Evolutionary conservation across 2,329 filamentous ascomycete genomes (phyloP), one percentile per base, ranked within the genome.

Genomic region (Monosporascus cannonballus): DNA sequence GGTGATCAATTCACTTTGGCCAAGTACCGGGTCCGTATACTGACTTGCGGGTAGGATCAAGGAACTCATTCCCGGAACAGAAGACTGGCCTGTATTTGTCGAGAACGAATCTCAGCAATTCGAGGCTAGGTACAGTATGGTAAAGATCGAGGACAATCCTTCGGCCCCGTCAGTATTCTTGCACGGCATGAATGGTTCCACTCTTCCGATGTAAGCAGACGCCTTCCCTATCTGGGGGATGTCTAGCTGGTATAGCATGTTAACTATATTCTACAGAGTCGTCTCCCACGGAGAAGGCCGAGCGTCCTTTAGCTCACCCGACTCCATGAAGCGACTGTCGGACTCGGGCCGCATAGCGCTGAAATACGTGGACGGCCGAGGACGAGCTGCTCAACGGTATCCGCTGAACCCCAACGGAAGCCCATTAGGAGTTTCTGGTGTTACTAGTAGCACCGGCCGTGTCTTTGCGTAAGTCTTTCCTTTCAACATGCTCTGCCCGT

Each of bases 201-300:
- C 81, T 4, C 77, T 96, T 7, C 91, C 91, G 38, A 92, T 96
- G 30, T 34, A 34, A 14, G 30, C 56, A 34, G 9, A 34, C 4
- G 11, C 30, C 4, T 34, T 34, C 30, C 9, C 30, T 14, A 34
- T 34, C 30, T 5, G 9, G 30, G 30, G 9, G 4, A 2, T 34
- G 1, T 14, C 30, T 14, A 11, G 30, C 30, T 34, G 30, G 30
- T 14, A 34, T 34, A 34, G 9, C 11, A 34, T 34, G 30, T 9
- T 34, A 14, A 34, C 30, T 14, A 30, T 30, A 14, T 5, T 34
- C 30, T 34, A 4, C 30, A 34, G 30, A 14, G 89, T 86, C 22
- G 89, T 93, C 17, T 91, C 91, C 0, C 92, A 97, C 72, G 92
- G 91, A 48, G 93, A 99, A 71, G 94, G 94, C 15, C 84, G 90